Conservation (phyloP, 257 asterid genomes). For the Rubia yunnanensis region DNA sequence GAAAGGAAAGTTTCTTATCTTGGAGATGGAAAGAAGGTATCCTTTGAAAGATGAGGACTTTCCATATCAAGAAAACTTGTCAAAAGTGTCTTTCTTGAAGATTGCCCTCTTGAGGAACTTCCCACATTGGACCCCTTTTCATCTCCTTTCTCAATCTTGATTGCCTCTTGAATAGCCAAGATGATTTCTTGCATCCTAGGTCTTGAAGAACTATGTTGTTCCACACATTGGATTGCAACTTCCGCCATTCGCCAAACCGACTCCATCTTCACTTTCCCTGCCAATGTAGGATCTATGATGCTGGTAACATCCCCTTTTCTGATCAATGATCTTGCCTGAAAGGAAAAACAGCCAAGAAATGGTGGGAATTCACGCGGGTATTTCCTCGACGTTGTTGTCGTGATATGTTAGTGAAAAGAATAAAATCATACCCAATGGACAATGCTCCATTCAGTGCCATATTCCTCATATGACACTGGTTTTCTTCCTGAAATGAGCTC, state of each 20-base stretch:
- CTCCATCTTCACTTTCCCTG: conserved; percentile 61
- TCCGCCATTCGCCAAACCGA: conserved; percentile 91
- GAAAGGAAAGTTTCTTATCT: conserved; percentile 30
- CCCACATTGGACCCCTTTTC: conserved; percentile 37
- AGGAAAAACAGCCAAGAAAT: no score
- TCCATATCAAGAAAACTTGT: conserved; percentile 87
- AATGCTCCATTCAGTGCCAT: conserved; percentile 93
- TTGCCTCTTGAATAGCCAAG: conserved; percentile 75
- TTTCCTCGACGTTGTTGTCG: no score
- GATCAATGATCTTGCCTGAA: conserved; percentile 86
- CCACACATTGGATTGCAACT: conserved; percentile 86
- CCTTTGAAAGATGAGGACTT: conserved; percentile 78
- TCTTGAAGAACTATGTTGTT: conserved; percentile 62
- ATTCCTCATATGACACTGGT: conserved; percentile 76
- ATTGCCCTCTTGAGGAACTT: conserved; percentile 54
- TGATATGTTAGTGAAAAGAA: not conserved
- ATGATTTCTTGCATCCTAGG: conserved; percentile 93
- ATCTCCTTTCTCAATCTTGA: conserved; percentile 76
- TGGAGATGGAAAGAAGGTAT: conserved; percentile 69
- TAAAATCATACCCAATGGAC: conserved; percentile 83
- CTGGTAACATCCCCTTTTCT: conserved; percentile 90
- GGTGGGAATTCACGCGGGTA: no score
- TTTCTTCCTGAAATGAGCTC: conserved; percentile 90
- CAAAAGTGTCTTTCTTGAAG: conserved; percentile 75
- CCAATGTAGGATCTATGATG: conserved; percentile 58